These are phyloP conservation scores for Sequoia sempervirens DNA, from an alignment of 75 land plant genomes.

Conservation along the genomic window DNA sequence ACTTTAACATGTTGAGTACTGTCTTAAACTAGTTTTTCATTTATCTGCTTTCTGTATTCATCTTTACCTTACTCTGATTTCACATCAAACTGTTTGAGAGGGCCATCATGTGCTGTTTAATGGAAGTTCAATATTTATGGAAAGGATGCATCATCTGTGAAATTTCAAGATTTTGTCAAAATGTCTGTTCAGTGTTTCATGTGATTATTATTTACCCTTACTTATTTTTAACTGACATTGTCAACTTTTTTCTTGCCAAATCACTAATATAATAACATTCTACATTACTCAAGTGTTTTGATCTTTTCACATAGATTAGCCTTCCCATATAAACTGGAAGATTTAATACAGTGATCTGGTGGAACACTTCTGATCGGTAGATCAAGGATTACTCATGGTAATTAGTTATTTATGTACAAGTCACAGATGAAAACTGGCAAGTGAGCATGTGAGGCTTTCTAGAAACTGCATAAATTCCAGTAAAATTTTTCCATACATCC, in stretches of 20 bases:
- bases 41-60: background rate
- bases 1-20: background rate
- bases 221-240: background rate
- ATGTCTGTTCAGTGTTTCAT: background rate
- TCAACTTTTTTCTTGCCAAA: background rate
- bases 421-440: background rate
- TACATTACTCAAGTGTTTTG: background rate
- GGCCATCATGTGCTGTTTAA: slow-evolving; percentile 1
- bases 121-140: background rate
- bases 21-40: background rate
- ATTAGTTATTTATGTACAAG: background rate
- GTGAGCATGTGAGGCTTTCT: background rate
- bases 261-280: background rate
- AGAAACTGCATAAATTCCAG: background rate
- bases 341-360: background rate
- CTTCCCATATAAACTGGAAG: background rate
- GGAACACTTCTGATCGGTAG: background rate
- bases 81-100: background rate
- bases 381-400: background rate
- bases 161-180: background rate
- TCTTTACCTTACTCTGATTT: background rate
- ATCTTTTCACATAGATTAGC: background rate
- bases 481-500: background rate
- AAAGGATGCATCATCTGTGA: background rate
- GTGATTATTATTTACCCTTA: background rate